Percentiles rank a stretch among this genome's conserved stretches.
These are phyloP conservation scores for Zoysia matrella DNA, from an alignment of 202 grass and related monocot genomes.

Conservation along the genomic window DNA sequence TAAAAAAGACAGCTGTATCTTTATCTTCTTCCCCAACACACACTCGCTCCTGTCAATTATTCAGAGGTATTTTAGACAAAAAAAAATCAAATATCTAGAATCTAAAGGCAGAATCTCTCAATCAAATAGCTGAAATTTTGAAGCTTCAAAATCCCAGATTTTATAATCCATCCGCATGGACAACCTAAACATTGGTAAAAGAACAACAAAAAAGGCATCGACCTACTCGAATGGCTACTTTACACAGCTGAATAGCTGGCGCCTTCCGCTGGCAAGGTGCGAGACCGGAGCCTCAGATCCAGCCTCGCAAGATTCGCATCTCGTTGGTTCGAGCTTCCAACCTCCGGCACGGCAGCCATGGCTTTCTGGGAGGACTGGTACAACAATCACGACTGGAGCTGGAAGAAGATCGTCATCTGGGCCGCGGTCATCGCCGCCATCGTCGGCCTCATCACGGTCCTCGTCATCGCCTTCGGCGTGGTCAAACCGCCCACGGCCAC, in stretches of 20 bases:
- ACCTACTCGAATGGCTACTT: too few relatives aligned
- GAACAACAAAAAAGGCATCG: background rate
- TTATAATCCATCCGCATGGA: too few relatives aligned
- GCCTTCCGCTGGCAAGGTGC: background rate
- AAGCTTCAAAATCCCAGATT: too few relatives aligned
- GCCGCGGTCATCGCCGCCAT: background rate
- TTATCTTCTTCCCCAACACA: too few relatives aligned
- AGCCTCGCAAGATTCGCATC: background rate
- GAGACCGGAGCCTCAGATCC: background rate
- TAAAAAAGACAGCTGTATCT: too few relatives aligned
- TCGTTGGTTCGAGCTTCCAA: background rate
- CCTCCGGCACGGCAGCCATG: conserved; percentile 1
- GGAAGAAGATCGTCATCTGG: conserved; percentile 9
- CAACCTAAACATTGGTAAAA: too few relatives aligned
- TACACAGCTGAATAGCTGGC: background rate
- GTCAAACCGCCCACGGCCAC: conserved; percentile 49
- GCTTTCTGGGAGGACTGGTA: conserved; percentile 7
- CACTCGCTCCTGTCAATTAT: too few relatives aligned
- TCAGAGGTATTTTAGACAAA: too few relatives aligned
- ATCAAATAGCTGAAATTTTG: too few relatives aligned
- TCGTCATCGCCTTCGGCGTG: conserved; percentile 30
- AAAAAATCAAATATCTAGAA: too few relatives aligned
- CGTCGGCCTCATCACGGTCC: background rate
- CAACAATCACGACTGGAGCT: background rate
- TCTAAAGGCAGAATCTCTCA: too few relatives aligned